A percentile compares a stretch with the other conserved stretches of the same genome.
Evolutionary conservation across 1,139 yeast species (phyloP).

Genomic region (Ogataea hybrid): DNA sequence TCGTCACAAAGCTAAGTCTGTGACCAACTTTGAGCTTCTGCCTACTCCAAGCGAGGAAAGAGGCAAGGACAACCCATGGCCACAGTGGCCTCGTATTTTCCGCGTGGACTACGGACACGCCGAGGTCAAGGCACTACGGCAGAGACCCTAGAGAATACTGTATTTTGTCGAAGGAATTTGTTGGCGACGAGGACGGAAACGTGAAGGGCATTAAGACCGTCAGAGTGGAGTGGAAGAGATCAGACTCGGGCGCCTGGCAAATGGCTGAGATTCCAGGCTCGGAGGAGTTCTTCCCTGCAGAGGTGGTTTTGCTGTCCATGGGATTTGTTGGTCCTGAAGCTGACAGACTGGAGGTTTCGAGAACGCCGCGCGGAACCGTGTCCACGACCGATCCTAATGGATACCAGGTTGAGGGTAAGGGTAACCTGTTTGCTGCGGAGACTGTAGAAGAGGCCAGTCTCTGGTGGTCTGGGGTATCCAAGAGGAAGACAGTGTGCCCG

Average conservation of each 20-base stretch:
- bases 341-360: constrained; percentile 66
- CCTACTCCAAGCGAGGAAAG: constrained; percentile 89
- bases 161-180: constrained; percentile 90
- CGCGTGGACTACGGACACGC: constrained; percentile 97
- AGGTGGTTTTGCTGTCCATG: constrained; percentile 90
- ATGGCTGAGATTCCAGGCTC: constrained; percentile 97
- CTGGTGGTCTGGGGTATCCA: constrained; percentile 99
- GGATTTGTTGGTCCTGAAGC: constrained; percentile 97
- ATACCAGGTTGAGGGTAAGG: constrained; percentile 62
- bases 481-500: constrained; percentile 99
- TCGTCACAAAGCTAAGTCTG: constrained; percentile 97
- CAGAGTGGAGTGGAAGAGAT: constrained; percentile 96
- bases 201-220: constrained; percentile 94
- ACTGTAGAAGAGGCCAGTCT: constrained; percentile 98
- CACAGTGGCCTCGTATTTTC: constrained; percentile 98
- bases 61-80: constrained; percentile 98
- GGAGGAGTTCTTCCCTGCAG: constrained; percentile 94
- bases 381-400: constrained; percentile 65
- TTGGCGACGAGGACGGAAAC: constrained; percentile 91
- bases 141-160: constrained; percentile 97
- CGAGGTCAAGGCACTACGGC: constrained; percentile 91
- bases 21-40: constrained; percentile 87
- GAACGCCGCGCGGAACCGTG: constrained; percentile 87
- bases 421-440: constrained; percentile 94
- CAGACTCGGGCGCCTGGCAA: constrained; percentile 97